Conservation (phyloP, 768 basidiomycete species). For the Podaxis sp. region DNA sequence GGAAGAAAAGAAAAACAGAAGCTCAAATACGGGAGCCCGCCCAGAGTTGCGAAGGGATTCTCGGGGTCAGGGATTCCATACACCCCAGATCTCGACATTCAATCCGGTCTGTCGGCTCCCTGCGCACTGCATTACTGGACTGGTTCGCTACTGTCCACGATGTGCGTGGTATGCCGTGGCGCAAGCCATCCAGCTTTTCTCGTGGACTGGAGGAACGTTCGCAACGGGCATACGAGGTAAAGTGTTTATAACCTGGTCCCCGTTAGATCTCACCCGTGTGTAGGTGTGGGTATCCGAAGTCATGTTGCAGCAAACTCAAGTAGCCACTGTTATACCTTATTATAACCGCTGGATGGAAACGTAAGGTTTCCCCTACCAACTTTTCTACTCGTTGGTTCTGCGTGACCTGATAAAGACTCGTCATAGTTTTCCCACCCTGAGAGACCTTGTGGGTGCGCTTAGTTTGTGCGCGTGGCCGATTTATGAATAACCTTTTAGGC, state of each 20-base stretch:
- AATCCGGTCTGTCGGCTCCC: constrained; percentile 37
- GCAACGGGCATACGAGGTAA: constrained; percentile 91
- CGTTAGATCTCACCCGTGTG: not conserved
- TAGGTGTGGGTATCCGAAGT: constrained; percentile 92
- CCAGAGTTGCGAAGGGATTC: constrained; percentile 16
- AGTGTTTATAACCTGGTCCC: constrained; percentile 1
- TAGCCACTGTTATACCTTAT: constrained; percentile 90
- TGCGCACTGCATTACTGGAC: constrained; percentile 50
- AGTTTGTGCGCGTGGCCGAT: constrained; percentile 14
- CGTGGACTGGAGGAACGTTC: constrained; percentile 59
- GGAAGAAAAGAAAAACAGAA: constrained; percentile 13
- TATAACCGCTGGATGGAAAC: constrained; percentile 86
- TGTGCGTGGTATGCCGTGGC: constrained; percentile 88
- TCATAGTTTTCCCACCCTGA: constrained; percentile 77
- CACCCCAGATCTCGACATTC: constrained; percentile 53
- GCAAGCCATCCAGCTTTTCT: constrained; percentile 64
- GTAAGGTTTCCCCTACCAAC: constrained; percentile 37
- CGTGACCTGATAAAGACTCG: constrained; percentile 16
- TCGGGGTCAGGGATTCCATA: constrained; percentile 15
- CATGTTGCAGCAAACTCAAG: constrained; percentile 97
- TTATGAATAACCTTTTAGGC: constrained; percentile 42
- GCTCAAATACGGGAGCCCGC: constrained; percentile 5
- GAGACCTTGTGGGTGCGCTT: constrained; percentile 57
- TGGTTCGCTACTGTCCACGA: constrained; percentile 77
- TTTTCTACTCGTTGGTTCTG: constrained; percentile 10